phyloP scores from a whole-genome alignment of 139 green algal species.

The Spirogloea muscicola region DNA sequence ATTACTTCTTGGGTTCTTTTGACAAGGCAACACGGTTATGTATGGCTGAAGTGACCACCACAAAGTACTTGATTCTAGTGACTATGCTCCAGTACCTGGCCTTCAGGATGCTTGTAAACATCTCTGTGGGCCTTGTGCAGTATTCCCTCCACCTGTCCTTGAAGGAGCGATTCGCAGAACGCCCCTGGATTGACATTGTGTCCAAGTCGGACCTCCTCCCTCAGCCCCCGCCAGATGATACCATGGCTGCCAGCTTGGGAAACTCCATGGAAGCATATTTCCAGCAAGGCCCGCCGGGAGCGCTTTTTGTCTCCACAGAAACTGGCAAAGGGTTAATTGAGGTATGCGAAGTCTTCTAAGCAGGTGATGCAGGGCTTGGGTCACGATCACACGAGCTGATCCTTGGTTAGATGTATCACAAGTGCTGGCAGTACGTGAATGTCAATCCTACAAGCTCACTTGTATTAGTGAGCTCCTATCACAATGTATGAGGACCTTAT shows the following conservation, averaged over 20 bases:
- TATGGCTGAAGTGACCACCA: not conserved
- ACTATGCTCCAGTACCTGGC: too few species aligned
- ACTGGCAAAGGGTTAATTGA: not conserved
- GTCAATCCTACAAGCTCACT: too few species aligned
- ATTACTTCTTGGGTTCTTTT: not conserved
- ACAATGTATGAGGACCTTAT: not conserved
- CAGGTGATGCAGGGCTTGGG: not conserved
- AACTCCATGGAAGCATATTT: not conserved
- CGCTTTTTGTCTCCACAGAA: not conserved
- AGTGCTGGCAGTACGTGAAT: too few species aligned
- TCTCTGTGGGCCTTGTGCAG: not conserved
- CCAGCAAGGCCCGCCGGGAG: not conserved
- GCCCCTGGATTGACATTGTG: constrained; percentile 88
- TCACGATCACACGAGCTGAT: not conserved
- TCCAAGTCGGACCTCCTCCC: constrained; percentile 86
- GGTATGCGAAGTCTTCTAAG: too few species aligned
- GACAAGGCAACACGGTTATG: too few species aligned
- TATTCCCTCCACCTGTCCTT: constrained; percentile 54
- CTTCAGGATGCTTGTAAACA: not conserved
- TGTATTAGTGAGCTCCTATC: not conserved
- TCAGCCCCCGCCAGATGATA: too few species aligned
- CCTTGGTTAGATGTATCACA: not conserved
- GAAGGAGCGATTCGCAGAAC: constrained; percentile 61
- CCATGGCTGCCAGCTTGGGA: too few species aligned
- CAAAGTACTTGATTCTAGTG: constrained; percentile 1